Base-by-base conservation (phyloP, 1,139 yeast species). In the Meyerozyma smithsonii region DNA sequence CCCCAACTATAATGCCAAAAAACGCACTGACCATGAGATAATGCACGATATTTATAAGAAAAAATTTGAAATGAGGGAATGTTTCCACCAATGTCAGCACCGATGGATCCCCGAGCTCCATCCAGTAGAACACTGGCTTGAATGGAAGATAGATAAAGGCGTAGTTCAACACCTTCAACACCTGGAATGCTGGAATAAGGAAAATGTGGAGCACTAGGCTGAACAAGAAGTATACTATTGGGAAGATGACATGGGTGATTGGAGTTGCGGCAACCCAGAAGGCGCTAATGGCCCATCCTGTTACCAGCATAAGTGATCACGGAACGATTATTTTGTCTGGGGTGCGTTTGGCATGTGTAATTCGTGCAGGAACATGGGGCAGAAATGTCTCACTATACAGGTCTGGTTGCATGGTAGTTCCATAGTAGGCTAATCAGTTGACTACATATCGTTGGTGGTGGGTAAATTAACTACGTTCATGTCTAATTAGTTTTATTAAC, bases 11-110 rank as follows among this genome's bases (percentile, higher is more conserved):
- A 1, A 46, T 38, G 10, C 66, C 65, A 36, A 60, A 45, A 11
- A 59, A 45, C n/a, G 50, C 38, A 19, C 56, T 51, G 12, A 57
- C 58, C 46, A 59, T 50, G 26, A 51, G 33, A 42, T 46, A 60
- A 39, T 61, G 63, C n/a, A 48, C 37, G 23, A 51, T 42, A 21
- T 52, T 46, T 3, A 46, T 32, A 5, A 46, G 7, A 28, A 59
- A 54, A 23, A 52, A 47, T 28, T 30, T 40, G 8, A 49, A 14
- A 33, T 52, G 56, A 1, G 52, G 54, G 24, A 34, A 32, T 6
- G 40, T 30, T n/a, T 28, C 34, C 32, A 36, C 28, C 11, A 32
- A 28, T 7, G 46, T 32, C 7, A 42, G 41, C 36, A 32, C 42
- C 16, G 46, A 38, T 5, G 49, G 15, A 26, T 37, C 35, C 28